Evolutionary conservation across 768 basidiomycete species (phyloP), one percentile per base, ranked within the genome.

Genomic region (Mycena polygramma): DNA sequence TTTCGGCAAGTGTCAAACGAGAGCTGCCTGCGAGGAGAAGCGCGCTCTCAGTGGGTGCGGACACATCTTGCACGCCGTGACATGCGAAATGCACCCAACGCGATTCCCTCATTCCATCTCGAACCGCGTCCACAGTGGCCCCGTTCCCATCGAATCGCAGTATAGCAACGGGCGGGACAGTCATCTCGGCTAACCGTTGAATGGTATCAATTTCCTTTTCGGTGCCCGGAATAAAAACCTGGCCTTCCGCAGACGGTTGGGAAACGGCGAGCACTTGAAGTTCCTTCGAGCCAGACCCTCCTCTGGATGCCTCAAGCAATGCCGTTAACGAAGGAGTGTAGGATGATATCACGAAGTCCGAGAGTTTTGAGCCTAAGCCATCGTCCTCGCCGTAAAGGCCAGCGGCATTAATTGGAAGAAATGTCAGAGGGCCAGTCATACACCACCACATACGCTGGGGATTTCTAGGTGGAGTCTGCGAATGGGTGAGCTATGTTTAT

Each of bases 71-170:
- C 45, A 59, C 43, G n/a, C 57, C 57, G 43, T 59, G 57, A 41
- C 57, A 59, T 59, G 57, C 57, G 15, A 59, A 59, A 14, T 59
- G 57, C 11, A 46, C 57, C 57, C 57, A 59, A 11, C 43, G 24
- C 7, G 57, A 59, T 13, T 26, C 17, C 26, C 6, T 26, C 41
- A 59, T 59, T 59, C 57, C 57, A 20, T 59, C 8, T 6, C 43
- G 39, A 30, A 59, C 57, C 15, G 4, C 45, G 24, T 59, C 57
- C 22, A 30, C 14, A 26, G 57, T 59, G 9, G 57, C 55, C 6
- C 37, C 55, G 39, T 41, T 57, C 13, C 55, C 55, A 22, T 39
- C 19, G 19, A 57, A 24, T 41, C 55, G 55, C n/a, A 57, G 30
- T 2, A 30, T n/a, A n/a, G n/a, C 8, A 39, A 57, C 54, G 6